Base-by-base conservation (phyloP, 2,329 filamentous ascomycete genomes). In the Pseudocercospora vitis region DNA sequence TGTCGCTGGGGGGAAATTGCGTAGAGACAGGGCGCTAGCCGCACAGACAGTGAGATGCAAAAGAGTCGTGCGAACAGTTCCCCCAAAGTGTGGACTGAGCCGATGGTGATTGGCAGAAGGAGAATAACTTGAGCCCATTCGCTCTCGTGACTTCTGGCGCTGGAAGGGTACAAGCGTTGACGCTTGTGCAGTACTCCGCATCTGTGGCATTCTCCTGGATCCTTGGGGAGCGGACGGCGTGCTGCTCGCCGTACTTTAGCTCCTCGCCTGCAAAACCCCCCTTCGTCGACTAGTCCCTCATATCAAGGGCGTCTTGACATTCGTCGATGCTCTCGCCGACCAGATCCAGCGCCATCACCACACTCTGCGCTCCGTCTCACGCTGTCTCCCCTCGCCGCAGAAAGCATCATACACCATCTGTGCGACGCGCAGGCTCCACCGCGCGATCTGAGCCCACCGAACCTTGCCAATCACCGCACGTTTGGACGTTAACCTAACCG, bases 401-500 rank as follows among this genome's bases (percentile, higher is more conserved):
- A 8, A 45, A 28, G 42, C 42, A 40, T 39, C 32, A 48, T 35
- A 48, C 50, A 35, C n/a, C 45, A 47, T 42, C 42, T 47, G 52
- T 49, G 53, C 48, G 48, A 49, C 47, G 53, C 58, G 54, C 56
- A 53, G 50, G 48, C 52, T 51, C 50, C 52, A 33, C 32, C 39
- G 52, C 47, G 52, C 26, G 42, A 53, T 50, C 52, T 50, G 40
- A 47, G 46, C 50, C 53, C 37, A 42, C 42, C 52, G 49, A 51
- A 53, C 54, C 54, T 60, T 53, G 57, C 57, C 57, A 60, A 60
- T 57, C 57, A 57, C 52, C 52, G 52, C 53, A 52, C 26, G 40
- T 45, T 52, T 51, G 45, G 48, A 50, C 39, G 51, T 39, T 50
- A 57, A 51, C 52, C 54, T 55, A 48, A 53, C 47, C 52, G 24